Evolutionary conservation across 2,329 filamentous ascomycete genomes (phyloP), one percentile per base, ranked within the genome.

Genomic region (Exophiala oligosperma): DNA sequence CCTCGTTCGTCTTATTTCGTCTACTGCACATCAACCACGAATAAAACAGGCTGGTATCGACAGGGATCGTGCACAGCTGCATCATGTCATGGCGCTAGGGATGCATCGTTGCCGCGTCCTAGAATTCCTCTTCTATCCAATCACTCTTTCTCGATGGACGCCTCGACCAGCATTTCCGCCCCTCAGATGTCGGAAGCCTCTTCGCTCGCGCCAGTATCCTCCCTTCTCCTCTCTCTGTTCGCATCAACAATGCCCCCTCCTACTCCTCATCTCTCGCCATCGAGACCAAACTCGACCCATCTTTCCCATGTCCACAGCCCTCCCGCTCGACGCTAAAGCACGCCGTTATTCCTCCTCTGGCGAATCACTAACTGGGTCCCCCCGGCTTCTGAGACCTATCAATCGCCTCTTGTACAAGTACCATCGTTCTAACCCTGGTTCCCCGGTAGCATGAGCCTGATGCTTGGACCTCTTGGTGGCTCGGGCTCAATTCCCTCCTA

Each of bases 391-490:
- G 46, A 32, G 32, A 26, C 46, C 46, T 48, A 32, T 48, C 46
- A 48, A 12, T 48, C 14, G 24, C n/a, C 12, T 17, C 14, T 41
- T 52, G 11, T 26, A 14, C 14, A 8, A 12, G n/a, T 35, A 40
- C 32, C 49, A 52, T 43, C 46, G 40, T 41, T 38, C 21, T 49
- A 41, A 41, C 41, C 49, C 54, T 56, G 47, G 28, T 52, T 40
- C 54, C 54, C 54, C 52, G 48, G 57, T 24, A 49, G 50, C 43
- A 52, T 38, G 28, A 41, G 24, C 44, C 35, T 40, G 50, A 24
- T 48, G 56, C 60, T 57, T 38, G 44, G 60, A 43, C 60, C 49
- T 28, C 41, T 24, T 43, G 6, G 41, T 52, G 56, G 56, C 60
- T 52, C 32, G 11, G 32, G 44, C 50, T 57, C 50, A 35, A 35